These are phyloP conservation scores for Tuber microsphaerosporum DNA, from an alignment of 495 filamentous ascomycete species.

Conservation along the genomic window DNA sequence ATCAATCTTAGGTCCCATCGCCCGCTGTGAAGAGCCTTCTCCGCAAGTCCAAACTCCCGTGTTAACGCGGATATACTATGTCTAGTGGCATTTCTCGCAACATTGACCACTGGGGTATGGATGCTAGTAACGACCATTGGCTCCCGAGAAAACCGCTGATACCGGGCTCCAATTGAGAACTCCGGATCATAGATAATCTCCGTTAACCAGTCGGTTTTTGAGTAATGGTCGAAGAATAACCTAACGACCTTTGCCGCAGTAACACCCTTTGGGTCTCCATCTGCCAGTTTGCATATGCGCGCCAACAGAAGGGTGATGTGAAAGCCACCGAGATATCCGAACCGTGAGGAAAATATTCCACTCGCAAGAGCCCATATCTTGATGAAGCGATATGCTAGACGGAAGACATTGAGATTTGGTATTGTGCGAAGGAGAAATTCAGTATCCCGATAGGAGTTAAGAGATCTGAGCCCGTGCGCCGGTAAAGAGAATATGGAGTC, in stretches of 20 bases:
- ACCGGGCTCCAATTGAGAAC: constrained; percentile 46
- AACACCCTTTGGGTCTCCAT: constrained; percentile 30
- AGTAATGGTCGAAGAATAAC: constrained; percentile 56
- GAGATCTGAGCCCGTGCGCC: constrained; percentile 47
- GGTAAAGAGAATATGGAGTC: constrained; percentile 50
- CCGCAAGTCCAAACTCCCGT: constrained; percentile 48
- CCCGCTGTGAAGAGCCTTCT: constrained; percentile 39
- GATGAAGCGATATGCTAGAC: constrained; percentile 49
- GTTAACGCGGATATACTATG: constrained; percentile 48
- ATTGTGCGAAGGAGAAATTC: constrained; percentile 50
- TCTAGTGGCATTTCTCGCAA: constrained; percentile 47
- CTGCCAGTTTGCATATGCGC: constrained; percentile 49
- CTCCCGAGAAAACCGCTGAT: constrained; percentile 49
- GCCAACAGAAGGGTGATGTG: constrained; percentile 54
- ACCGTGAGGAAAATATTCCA: constrained; percentile 53
- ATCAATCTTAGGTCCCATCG: constrained; percentile 43
- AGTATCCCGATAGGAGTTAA: constrained; percentile 54
- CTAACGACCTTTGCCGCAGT: constrained; percentile 46
- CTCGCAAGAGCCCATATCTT: constrained; percentile 52
- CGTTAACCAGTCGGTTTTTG: constrained; percentile 50
- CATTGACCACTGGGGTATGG: constrained; percentile 52
- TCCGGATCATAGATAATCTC: constrained; percentile 50
- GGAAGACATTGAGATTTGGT: constrained; percentile 50
- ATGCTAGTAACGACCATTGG: constrained; percentile 53
- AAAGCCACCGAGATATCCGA: constrained; percentile 54